Conservation (phyloP, 208 protist genomes). For the Paratrypanosoma confusum region DNA sequence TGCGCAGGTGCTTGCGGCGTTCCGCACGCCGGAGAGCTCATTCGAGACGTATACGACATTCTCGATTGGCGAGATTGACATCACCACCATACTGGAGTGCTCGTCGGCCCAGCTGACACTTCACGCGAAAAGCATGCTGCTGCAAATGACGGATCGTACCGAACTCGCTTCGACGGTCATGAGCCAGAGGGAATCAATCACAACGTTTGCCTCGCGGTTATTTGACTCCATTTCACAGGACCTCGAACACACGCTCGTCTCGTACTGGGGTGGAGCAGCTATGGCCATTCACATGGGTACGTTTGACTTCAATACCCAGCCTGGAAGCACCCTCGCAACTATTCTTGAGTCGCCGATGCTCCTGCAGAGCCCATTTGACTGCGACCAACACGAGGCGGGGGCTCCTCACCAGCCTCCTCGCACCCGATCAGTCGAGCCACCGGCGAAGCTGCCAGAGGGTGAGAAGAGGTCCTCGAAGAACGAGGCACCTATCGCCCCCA, state of each 20-base stretch:
- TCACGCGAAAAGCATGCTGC: constrained; percentile 43
- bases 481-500: not conserved
- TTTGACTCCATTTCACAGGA: constrained; percentile 38
- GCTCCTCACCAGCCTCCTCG: no score
- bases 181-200: constrained; percentile 15
- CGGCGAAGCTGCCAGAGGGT: no score
- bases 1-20: constrained; percentile 39
- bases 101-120: constrained; percentile 55
- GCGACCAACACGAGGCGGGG: no score
- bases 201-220: constrained; percentile 48
- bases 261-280: constrained; percentile 80
- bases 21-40: constrained; percentile 38
- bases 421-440: no score
- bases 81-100: constrained; percentile 51
- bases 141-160: constrained; percentile 38
- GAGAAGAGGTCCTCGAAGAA: no score
- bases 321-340: constrained; percentile 16
- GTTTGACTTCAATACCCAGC: constrained; percentile 50
- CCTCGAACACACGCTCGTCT: constrained; percentile 59
- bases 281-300: constrained; percentile 44
- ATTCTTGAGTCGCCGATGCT: no score
- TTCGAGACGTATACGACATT: constrained; percentile 50
- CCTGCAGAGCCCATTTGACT: no score
- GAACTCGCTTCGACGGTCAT: constrained; percentile 47
- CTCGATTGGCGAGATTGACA: constrained; percentile 33